Percentiles rank a stretch among this genome's conserved stretches.
These are phyloP conservation scores for Fusarium decemcellulare DNA, from an alignment of 2,329 filamentous ascomycete genomes.

Conservation along the genomic window DNA sequence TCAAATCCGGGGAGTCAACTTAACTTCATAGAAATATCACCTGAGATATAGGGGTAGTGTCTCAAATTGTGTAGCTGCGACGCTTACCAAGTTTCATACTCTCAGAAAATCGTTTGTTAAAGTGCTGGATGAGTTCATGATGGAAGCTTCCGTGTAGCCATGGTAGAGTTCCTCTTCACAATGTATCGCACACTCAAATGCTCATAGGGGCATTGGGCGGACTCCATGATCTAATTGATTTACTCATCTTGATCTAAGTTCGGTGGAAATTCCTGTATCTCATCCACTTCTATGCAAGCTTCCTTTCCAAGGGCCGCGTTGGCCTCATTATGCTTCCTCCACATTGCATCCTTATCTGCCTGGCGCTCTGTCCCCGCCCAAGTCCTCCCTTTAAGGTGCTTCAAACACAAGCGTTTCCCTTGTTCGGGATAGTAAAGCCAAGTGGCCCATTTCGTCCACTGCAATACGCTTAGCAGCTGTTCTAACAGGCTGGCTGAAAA, in stretches of 20 bases:
- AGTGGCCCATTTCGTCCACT: slow-evolving; percentile 67
- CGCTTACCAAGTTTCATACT: no score
- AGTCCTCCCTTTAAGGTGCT: slow-evolving; percentile 66
- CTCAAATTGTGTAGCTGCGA: no score
- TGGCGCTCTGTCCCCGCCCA: slow-evolving; percentile 57
- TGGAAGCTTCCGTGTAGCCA: no score
- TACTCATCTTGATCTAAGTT: not conserved
- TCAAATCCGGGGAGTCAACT: no score
- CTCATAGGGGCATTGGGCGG: not conserved
- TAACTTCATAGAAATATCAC: no score
- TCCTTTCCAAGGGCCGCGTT: not conserved
- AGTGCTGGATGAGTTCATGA: no score
- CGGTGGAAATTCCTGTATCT: not conserved
- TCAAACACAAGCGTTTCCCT: slow-evolving; percentile 61
- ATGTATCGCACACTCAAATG: not conserved
- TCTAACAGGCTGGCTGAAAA: fast-evolving
- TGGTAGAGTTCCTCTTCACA: no score
- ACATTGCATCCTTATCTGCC: slow-evolving; percentile 33
- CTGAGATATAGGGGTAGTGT: no score
- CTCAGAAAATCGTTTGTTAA: no score
- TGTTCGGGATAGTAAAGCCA: slow-evolving; percentile 69
- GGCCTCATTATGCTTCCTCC: slow-evolving; percentile 32
- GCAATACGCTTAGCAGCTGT: not conserved
- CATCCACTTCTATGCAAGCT: not conserved
- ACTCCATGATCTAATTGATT: no score